These are phyloP conservation scores for Diutina sp. DNA, from an alignment of 1,139 yeast species.

Conservation along the genomic window DNA sequence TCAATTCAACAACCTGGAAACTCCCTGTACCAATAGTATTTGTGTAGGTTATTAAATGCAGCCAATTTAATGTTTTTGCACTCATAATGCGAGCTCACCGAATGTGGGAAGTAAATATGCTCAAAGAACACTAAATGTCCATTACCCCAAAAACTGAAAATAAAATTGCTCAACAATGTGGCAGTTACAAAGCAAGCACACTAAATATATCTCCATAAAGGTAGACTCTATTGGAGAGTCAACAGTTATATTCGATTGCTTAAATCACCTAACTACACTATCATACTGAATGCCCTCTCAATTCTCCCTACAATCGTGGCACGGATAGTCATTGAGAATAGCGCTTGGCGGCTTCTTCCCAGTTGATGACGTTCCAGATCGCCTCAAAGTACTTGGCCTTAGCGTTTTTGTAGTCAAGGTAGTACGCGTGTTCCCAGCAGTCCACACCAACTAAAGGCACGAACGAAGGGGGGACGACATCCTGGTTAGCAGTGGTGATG, in stretches of 20 bases:
- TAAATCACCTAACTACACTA: not conserved
- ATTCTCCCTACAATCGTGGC: not conserved
- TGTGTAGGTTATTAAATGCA: no score
- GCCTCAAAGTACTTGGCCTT: constrained; percentile 93
- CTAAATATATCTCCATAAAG: no score
- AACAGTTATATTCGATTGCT: not conserved
- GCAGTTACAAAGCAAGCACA: no score
- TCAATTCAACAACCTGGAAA: no score
- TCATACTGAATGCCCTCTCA: no score
- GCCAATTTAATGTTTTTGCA: no score
- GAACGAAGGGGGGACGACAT: constrained; percentile 64
- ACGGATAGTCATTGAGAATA: not conserved
- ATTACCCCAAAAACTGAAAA: not conserved
- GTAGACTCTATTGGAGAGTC: not conserved
- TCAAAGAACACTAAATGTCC: not conserved
- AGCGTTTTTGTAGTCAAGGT: constrained; percentile 89
- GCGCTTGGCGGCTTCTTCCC: constrained; percentile 67
- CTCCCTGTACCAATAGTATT: no score
- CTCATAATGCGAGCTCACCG: not conserved
- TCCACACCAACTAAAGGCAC: constrained; percentile 86
- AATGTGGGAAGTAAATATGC: not conserved
- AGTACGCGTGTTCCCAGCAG: constrained; percentile 98
- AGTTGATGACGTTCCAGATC: constrained; percentile 92
- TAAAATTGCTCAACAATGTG: not conserved
- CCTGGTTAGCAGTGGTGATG: constrained; percentile 83